phyloP scores from a whole-genome alignment of 352 stramenopile genomes.

The Phytophthora pinifolia region DNA sequence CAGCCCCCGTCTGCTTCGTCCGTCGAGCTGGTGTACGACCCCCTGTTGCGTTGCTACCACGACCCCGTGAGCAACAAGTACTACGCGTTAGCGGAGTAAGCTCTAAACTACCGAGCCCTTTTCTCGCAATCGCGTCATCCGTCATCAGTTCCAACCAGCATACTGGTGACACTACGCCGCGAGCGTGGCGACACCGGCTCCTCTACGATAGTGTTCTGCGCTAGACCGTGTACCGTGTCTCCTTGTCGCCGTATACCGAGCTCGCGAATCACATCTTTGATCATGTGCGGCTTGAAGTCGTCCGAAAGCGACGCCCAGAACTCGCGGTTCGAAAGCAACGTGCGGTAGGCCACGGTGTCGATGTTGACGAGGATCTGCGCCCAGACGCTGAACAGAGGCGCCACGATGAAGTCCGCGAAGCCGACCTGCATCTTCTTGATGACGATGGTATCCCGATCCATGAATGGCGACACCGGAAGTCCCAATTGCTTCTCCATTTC shows the following conservation, averaged over 20 bases:
- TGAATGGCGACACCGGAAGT: conserved; percentile 91
- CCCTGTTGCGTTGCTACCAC: conserved; percentile 83
- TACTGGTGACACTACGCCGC: conserved; percentile 40
- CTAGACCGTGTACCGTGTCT: conserved; percentile 15
- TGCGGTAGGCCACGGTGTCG: conserved; percentile 65
- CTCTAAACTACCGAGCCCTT: conserved; percentile 10
- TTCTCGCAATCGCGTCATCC: conserved; percentile 20
- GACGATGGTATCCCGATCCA: conserved; percentile 91
- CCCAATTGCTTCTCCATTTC: conserved; percentile 93
- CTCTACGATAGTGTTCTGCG: conserved; percentile 33
- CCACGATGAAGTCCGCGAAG: conserved; percentile 95
- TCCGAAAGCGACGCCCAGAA: conserved; percentile 81
- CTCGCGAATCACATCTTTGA: conserved; percentile 75
- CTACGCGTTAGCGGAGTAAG: conserved; percentile 73
- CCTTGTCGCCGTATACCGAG: conserved; percentile 40
- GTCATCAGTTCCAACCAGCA: conserved; percentile 55
- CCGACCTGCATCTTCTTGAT: conserved; percentile 93
- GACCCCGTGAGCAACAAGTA: conserved; percentile 85
- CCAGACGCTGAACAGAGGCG: conserved; percentile 86
- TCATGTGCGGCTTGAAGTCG: conserved; percentile 86
- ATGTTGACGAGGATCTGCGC: conserved; percentile 78
- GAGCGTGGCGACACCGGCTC: conserved; percentile 37
- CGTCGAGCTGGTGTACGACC: conserved; percentile 85
- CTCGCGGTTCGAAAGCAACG: conserved; percentile 74
- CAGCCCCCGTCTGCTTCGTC: conserved; percentile 21